These are phyloP conservation scores for Diatrype stigma DNA, from an alignment of 2,329 filamentous ascomycete species.

Conservation along the genomic window DNA sequence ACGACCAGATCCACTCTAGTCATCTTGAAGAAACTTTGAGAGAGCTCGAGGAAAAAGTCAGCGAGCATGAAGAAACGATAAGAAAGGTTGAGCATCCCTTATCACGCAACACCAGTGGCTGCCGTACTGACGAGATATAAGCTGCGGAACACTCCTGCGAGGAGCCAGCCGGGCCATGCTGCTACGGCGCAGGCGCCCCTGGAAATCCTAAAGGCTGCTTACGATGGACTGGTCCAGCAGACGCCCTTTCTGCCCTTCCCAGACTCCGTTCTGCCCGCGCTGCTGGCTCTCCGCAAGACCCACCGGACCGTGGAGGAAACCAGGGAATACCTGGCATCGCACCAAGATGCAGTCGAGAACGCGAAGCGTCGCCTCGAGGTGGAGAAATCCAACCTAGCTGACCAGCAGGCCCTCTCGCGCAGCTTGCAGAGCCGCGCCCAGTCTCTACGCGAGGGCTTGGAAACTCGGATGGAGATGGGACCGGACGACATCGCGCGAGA, in stretches of 20 bases:
- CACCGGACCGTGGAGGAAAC: conserved; percentile 62
- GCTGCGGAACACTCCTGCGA: conserved; percentile 16
- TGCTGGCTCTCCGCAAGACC: conserved; percentile 67
- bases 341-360: conserved; percentile 37
- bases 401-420: conserved; percentile 52
- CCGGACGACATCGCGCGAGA: conserved; percentile 60
- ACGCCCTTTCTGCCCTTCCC: conserved; percentile 63
- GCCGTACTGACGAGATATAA: conserved; percentile 8
- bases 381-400: conserved; percentile 46
- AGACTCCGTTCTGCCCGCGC: conserved; percentile 64
- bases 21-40: conserved; percentile 64
- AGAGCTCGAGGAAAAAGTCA: conserved; percentile 58
- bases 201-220: conserved; percentile 58
- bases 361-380: conserved; percentile 44
- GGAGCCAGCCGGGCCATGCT: conserved; percentile 7
- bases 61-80: conserved; percentile 49
- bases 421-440: conserved; percentile 54
- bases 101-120: background rate
- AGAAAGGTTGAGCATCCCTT: conserved; percentile 33
- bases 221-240: conserved; percentile 56
- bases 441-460: conserved; percentile 53
- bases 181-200: conserved; percentile 30
- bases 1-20: conserved; percentile 40
- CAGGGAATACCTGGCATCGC: conserved; percentile 50
- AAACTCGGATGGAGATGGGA: conserved; percentile 53